Conservation (phyloP, 2,329 filamentous ascomycete species). For the Diaporthe sp. region DNA sequence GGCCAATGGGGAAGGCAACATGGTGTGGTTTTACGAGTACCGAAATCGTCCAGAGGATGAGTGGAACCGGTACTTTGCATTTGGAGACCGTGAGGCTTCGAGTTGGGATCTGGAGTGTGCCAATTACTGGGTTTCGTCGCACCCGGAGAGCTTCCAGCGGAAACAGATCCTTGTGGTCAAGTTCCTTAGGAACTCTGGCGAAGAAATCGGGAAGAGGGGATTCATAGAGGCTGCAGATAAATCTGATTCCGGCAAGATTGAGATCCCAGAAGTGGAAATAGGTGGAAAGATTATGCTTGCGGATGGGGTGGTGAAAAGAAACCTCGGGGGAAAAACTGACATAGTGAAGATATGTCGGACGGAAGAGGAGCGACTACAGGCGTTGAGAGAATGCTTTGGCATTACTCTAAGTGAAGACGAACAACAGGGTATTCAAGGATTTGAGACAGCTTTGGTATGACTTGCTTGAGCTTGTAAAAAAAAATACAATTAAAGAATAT, state of each 20-base stretch:
- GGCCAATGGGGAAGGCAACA: conserved; percentile 54
- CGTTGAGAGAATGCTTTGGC: conserved; percentile 64
- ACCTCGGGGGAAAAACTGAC: conserved; percentile 62
- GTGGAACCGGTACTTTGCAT: conserved; percentile 75
- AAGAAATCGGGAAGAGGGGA: conserved; percentile 36
- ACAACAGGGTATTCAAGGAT: conserved; percentile 61
- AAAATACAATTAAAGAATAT: no score
- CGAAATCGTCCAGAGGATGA: conserved; percentile 58
- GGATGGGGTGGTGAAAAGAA: conserved; percentile 65
- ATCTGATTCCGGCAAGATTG: not conserved
- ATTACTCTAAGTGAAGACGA: conserved; percentile 65
- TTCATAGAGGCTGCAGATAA: conserved; percentile 43
- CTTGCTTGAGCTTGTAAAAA: not conserved
- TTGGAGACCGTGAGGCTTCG: conserved; percentile 74
- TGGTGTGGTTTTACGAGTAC: conserved; percentile 75
- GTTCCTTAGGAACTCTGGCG: conserved; percentile 61
- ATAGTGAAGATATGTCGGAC: conserved; percentile 59
- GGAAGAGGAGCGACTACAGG: conserved; percentile 66
- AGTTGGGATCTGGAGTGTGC: conserved; percentile 71
- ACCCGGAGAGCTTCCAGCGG: conserved; percentile 64
- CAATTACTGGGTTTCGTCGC: conserved; percentile 66
- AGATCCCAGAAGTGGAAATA: conserved; percentile 52
- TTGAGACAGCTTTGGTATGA: conserved; percentile 57
- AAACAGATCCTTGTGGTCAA: conserved; percentile 64
- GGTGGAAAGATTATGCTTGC: conserved; percentile 67